Evolutionary conservation across 345 rosid species (phyloP).

Genomic region (Conringia planisiliqua): DNA sequence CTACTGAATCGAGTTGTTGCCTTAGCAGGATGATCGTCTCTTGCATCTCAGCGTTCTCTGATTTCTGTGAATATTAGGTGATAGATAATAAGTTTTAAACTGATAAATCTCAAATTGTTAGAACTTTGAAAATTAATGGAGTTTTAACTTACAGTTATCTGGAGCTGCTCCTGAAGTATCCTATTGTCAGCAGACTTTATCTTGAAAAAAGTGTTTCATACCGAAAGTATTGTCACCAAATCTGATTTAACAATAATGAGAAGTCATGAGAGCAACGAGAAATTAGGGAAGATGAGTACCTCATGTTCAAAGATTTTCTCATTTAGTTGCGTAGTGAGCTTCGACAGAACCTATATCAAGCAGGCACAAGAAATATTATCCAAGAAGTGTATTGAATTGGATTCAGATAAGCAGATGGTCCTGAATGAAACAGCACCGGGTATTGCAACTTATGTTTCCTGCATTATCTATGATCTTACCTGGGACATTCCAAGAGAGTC

Average conservation of each 20-base stretch:
- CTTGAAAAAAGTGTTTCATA: conserved; percentile 42
- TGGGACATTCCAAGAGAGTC: conserved; percentile 87
- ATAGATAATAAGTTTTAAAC: conserved; percentile 4
- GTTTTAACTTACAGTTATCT: conserved; percentile 57
- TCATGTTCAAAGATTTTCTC: conserved; percentile 95
- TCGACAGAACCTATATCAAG: conserved; percentile 64
- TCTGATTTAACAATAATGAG: background rate
- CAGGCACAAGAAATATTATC: background rate
- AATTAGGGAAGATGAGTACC: conserved; percentile 38
- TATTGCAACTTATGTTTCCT: background rate
- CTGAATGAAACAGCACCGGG: background rate
- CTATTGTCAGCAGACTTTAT: conserved; percentile 94
- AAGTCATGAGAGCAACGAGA: background rate
- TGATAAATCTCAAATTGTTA: background rate
- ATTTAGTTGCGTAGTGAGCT: conserved; percentile 82
- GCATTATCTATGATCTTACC: conserved; percentile 39
- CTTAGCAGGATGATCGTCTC: conserved; percentile 68
- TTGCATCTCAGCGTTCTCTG: conserved; percentile 76
- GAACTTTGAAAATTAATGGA: background rate
- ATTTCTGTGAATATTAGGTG: conserved; percentile 46
- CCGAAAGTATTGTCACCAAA: conserved; percentile 22
- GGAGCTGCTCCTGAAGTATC: conserved; percentile 93
- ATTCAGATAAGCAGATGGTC: conserved; percentile 5
- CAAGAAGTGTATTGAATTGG: background rate
- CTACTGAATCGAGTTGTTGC: conserved; percentile 51